These are phyloP conservation scores for Penicillium sp. DNA, from an alignment of 2,329 filamentous ascomycete species.

Conservation along the genomic window DNA sequence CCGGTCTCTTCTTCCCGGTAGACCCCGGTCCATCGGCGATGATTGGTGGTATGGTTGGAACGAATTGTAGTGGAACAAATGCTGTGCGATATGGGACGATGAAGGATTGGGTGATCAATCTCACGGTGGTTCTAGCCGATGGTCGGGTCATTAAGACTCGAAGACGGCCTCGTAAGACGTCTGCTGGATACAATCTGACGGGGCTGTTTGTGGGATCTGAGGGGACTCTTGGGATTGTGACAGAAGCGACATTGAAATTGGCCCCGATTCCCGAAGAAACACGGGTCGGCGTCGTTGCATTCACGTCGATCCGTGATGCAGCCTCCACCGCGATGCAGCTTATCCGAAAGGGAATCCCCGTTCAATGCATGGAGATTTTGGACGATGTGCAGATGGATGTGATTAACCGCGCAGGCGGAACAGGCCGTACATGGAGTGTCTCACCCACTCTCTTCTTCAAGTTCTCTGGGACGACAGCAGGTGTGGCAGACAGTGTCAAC, in stretches of 20 bases:
- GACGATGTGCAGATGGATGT: slow-evolving; percentile 60
- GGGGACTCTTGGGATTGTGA: slow-evolving; percentile 65
- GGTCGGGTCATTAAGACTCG: slow-evolving; percentile 58
- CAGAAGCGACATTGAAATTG: slow-evolving; percentile 63
- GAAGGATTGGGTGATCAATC: slow-evolving; percentile 67
- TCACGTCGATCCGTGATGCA: slow-evolving; percentile 55
- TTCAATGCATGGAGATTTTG: slow-evolving; percentile 61
- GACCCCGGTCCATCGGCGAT: slow-evolving; percentile 67
- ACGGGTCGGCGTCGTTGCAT: slow-evolving; percentile 59
- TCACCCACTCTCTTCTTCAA: slow-evolving; percentile 44
- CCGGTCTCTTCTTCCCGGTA: slow-evolving; percentile 82
- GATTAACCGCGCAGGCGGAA: slow-evolving; percentile 60
- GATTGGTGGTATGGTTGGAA: slow-evolving; percentile 59
- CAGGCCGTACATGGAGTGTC: slow-evolving; percentile 44
- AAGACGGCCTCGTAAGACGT: slow-evolving; percentile 60
- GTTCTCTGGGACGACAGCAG: slow-evolving; percentile 68
- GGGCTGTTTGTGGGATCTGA: slow-evolving; percentile 65
- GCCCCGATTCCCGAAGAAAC: slow-evolving; percentile 58
- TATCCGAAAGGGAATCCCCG: slow-evolving; percentile 58
- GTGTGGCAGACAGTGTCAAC: slow-evolving; percentile 71
- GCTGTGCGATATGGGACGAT: slow-evolving; percentile 64
- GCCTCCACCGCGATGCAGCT: slow-evolving; percentile 59
- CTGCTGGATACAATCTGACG: slow-evolving; percentile 66
- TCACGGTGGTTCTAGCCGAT: slow-evolving; percentile 65
- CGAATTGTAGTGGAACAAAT: slow-evolving; percentile 52